Evolutionary conservation across 1,139 yeast genomes (phyloP).

Genomic region (Taphrina flavorubra): DNA sequence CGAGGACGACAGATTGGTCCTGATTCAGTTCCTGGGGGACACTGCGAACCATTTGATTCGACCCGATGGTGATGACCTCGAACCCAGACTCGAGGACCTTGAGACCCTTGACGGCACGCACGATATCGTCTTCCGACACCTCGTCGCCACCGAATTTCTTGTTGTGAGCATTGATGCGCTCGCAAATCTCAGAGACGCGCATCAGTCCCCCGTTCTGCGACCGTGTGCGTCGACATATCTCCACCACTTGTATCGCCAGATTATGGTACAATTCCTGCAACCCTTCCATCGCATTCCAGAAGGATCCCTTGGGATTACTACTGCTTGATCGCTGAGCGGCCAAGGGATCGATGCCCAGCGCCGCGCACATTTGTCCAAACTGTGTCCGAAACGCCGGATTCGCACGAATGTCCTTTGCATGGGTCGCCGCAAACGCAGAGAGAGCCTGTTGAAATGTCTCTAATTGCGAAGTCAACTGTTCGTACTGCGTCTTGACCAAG

Average conservation of each 20-base stretch:
- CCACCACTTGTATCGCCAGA: slow-evolving; percentile 73
- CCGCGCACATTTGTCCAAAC: slow-evolving; percentile 74
- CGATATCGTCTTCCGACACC: slow-evolving; percentile 55
- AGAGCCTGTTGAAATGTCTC: slow-evolving; percentile 53
- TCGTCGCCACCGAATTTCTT: slow-evolving; percentile 50
- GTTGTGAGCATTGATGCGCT: slow-evolving; percentile 46
- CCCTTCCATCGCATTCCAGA: slow-evolving; percentile 49
- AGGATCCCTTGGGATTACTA: slow-evolving; percentile 52
- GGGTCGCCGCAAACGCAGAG: slow-evolving; percentile 53
- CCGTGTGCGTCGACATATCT: slow-evolving; percentile 71
- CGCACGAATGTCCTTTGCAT: slow-evolving; percentile 68
- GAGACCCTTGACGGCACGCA: slow-evolving; percentile 57
- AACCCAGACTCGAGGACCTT: slow-evolving; percentile 58
- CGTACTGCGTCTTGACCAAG: slow-evolving; percentile 50
- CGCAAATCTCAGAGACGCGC: slow-evolving; percentile 63
- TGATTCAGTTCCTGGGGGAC: slow-evolving; percentile 61
- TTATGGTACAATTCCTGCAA: slow-evolving; percentile 67
- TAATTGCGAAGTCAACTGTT: slow-evolving; percentile 53
- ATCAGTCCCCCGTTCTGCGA: slow-evolving; percentile 81
- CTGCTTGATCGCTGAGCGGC: slow-evolving; percentile 52
- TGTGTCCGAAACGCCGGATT: slow-evolving; percentile 70
- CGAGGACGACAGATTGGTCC: slow-evolving; percentile 74
- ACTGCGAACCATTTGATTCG: slow-evolving; percentile 56
- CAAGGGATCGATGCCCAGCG: slow-evolving; percentile 84
- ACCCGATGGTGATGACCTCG: slow-evolving; percentile 54